A percentile compares a stretch with the other conserved stretches of the same genome.
Conservation (phyloP, 345 rosid species). For the Toxicodendron radicans region DNA sequence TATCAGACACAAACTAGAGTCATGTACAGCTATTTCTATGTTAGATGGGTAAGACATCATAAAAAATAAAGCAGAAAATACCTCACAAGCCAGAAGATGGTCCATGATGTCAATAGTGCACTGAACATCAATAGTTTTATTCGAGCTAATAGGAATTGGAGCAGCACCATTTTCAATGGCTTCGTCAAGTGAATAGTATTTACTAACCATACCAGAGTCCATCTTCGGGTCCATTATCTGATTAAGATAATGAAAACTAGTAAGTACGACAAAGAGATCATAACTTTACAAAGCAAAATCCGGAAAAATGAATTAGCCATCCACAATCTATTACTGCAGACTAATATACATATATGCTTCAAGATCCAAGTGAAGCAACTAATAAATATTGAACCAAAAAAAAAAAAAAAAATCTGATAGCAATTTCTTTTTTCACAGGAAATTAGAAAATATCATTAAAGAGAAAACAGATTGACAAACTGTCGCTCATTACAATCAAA, state of each 20-base stretch:
- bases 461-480: too few relatives aligned
- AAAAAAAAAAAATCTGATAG: too few relatives aligned
- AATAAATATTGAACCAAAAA: too few relatives aligned
- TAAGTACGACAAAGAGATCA: constrained; percentile 2
- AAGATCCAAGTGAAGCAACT: background rate
- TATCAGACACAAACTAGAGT: background rate
- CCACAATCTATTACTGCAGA: background rate
- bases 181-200: constrained; percentile 84
- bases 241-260: constrained; percentile 12
- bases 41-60: background rate
- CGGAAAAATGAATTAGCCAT: background rate
- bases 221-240: constrained; percentile 99
- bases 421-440: too few relatives aligned
- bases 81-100: constrained; percentile 96
- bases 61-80: constrained; percentile 26
- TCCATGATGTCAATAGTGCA: constrained; percentile 89
- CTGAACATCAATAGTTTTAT: constrained; percentile 65
- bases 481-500: too few relatives aligned
- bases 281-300: background rate
- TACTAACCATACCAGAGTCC: constrained; percentile 89
- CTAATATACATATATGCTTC: constrained; percentile 1
- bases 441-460: too few relatives aligned
- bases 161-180: constrained; percentile 90
- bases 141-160: constrained; percentile 70
- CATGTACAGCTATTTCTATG: background rate